These are phyloP conservation scores for Cladosporium phlei DNA, from an alignment of 2,329 filamentous ascomycete species.

Conservation along the genomic window DNA sequence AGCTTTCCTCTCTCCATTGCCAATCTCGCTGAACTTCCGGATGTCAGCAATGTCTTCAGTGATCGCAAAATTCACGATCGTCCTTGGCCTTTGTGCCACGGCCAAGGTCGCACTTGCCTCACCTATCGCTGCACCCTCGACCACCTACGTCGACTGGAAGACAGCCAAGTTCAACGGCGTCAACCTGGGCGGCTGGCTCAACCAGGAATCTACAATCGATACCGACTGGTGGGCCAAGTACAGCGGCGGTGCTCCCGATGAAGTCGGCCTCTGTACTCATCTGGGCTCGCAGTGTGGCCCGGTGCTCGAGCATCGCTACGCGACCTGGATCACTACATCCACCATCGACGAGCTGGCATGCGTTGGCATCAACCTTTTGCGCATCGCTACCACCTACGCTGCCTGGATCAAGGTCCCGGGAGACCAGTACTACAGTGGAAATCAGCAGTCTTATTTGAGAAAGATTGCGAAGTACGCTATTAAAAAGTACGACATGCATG, in stretches of 20 bases:
- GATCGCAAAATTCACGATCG: too few species aligned
- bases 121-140: too few species aligned
- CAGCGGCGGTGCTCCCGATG: neutral
- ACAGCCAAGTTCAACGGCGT: neutral
- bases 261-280: neutral
- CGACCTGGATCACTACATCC: slow-evolving; percentile 15
- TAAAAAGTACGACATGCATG: slow-evolving; percentile 29
- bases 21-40: too few species aligned
- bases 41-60: too few species aligned
- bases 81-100: too few species aligned
- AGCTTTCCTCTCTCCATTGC: too few species aligned
- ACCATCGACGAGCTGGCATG: slow-evolving; percentile 30
- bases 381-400: slow-evolving; percentile 22
- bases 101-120: too few species aligned
- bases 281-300: neutral
- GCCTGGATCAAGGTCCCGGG: neutral
- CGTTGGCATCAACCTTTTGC: slow-evolving; percentile 26
- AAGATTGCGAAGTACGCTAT: slow-evolving; percentile 33
- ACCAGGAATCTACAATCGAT: slow-evolving; percentile 15
- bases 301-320: neutral
- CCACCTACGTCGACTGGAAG: neutral
- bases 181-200: slow-evolving; percentile 16
- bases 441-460: slow-evolving; percentile 21
- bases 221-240: slow-evolving; percentile 15
- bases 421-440: neutral